Percentiles rank a stretch among this genome's conserved stretches.
These are phyloP conservation scores for Bolboschoenus planiculmis DNA, from an alignment of 176 grass and related monocot genomes.

Conservation along the genomic window DNA sequence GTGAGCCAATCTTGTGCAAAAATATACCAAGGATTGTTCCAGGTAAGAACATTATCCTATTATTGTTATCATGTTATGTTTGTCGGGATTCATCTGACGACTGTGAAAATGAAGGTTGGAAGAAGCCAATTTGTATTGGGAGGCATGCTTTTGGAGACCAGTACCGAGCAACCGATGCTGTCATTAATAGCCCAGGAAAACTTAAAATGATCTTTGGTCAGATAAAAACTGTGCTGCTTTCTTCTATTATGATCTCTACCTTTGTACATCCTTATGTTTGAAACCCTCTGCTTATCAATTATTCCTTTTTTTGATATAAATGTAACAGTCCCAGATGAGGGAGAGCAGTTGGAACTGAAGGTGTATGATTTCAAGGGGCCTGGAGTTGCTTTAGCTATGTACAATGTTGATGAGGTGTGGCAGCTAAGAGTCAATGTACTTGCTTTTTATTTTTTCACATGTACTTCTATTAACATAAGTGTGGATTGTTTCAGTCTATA, in stretches of 20 bases:
- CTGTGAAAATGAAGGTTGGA: slow-evolving; percentile 56
- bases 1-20: slow-evolving; percentile 84
- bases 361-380: slow-evolving; percentile 90
- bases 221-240: slow-evolving; percentile 21
- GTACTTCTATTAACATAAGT: slow-evolving; percentile 26
- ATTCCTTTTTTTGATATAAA: slow-evolving; percentile 22
- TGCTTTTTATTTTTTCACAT: slow-evolving; percentile 21
- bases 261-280: background rate
- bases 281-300: background rate
- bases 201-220: slow-evolving; percentile 97
- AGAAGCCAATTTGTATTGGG: slow-evolving; percentile 94
- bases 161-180: slow-evolving; percentile 81
- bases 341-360: slow-evolving; percentile 57
- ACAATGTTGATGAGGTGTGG: slow-evolving; percentile 87
- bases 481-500: slow-evolving; percentile 54
- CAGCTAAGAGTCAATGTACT: background rate
- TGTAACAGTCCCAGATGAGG: slow-evolving; percentile 55
- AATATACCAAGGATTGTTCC: slow-evolving; percentile 68
- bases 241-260: background rate
- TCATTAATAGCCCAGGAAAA: slow-evolving; percentile 83
- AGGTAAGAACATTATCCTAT: slow-evolving; percentile 41
- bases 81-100: background rate
- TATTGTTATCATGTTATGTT: background rate
- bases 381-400: slow-evolving; percentile 84
- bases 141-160: slow-evolving; percentile 98